phyloP scores from a whole-genome alignment of 495 filamentous ascomycete genomes.

The Acidomyces sp. region DNA sequence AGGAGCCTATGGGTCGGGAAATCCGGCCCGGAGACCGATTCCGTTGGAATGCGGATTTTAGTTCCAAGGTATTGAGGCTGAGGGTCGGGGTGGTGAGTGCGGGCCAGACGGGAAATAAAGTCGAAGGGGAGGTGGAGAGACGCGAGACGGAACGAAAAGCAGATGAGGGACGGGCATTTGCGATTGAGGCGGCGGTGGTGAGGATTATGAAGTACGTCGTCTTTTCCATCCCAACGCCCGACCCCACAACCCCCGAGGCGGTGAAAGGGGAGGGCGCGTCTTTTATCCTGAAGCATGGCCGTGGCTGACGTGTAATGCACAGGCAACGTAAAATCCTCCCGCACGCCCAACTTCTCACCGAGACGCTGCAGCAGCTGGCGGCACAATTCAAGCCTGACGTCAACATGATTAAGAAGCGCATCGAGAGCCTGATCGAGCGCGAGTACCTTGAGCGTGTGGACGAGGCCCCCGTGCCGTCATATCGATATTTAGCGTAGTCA shows the following conservation, averaged over 20 bases:
- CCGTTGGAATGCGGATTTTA: slow-evolving; percentile 71
- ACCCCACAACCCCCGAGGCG: too few relatives aligned
- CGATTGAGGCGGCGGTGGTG: slow-evolving; percentile 82
- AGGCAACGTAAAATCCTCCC: slow-evolving; percentile 80
- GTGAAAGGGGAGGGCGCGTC: too few relatives aligned
- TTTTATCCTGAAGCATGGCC: slow-evolving; percentile 9
- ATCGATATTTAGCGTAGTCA: slow-evolving; percentile 66
- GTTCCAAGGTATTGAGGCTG: slow-evolving; percentile 69
- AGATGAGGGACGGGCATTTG: slow-evolving; percentile 59
- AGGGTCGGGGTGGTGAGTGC: slow-evolving; percentile 61
- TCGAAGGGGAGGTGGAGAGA: slow-evolving; percentile 72
- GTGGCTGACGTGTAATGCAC: neutral
- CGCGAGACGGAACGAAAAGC: slow-evolving; percentile 81
- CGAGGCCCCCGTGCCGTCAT: slow-evolving; percentile 50
- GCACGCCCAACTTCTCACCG: slow-evolving; percentile 70
- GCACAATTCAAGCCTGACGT: slow-evolving; percentile 80
- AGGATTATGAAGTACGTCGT: slow-evolving; percentile 83
- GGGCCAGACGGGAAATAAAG: slow-evolving; percentile 67
- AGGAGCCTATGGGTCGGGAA: slow-evolving; percentile 70
- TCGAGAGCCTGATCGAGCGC: slow-evolving; percentile 80
- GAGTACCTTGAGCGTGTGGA: slow-evolving; percentile 90
- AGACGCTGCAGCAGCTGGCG: slow-evolving; percentile 69
- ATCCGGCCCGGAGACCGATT: slow-evolving; percentile 73
- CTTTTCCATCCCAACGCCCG: neutral
- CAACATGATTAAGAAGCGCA: slow-evolving; percentile 80